Evolutionary conservation across 106 monocot species (phyloP), one percentile per base, ranked within the genome.

Genomic region (Dendrobium nobile): DNA sequence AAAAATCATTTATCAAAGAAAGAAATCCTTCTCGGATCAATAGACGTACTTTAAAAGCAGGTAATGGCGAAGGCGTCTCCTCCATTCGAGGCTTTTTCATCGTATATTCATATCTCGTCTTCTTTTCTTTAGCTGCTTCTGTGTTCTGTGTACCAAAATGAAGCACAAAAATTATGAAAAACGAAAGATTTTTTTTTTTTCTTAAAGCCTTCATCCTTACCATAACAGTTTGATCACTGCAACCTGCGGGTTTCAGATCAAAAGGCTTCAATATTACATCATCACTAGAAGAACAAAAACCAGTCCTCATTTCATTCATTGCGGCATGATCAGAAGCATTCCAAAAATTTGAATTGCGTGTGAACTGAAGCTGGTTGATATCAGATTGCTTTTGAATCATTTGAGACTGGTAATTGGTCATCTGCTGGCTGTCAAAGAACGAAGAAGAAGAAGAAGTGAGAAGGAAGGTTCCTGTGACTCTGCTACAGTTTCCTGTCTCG

Each of bases 21-120:
- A 20, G 58, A 58, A 58, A 58, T 58, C 58, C 58, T 11, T 16
- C 4, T 58, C 16, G 19, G 20, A 58, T 58, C 19, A 11, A 6
- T 58, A 16, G 20, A 9, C 67, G 58, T 85, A 91, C 91, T 83
- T 87, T 91, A 41, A 91, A 91, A 47, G 89, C 85, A 26, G 91
- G 91, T 67, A 91, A 80, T 80, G 91, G 87, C 24, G 89, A 89
- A 67, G 89, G 89, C 74, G 85, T 85, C 54, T 89, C 87, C 54
- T 89, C 87, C 13, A 87, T 77, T 45, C 91, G 80, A 1, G 86
- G 79, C 75, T 91, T 91, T 85, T 91, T 91, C 67, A 67, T n/a
- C 24, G 67, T 22, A 67, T 17, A 9, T n/a, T 67, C 67, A 9
- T 22, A 17, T 17, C 67, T 27, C 24, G 4, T 27, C 67, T 67